Evolutionary conservation across 2,329 filamentous ascomycete species (phyloP), one percentile per base, ranked within the genome.

Genomic region (Curvularia spicifera): DNA sequence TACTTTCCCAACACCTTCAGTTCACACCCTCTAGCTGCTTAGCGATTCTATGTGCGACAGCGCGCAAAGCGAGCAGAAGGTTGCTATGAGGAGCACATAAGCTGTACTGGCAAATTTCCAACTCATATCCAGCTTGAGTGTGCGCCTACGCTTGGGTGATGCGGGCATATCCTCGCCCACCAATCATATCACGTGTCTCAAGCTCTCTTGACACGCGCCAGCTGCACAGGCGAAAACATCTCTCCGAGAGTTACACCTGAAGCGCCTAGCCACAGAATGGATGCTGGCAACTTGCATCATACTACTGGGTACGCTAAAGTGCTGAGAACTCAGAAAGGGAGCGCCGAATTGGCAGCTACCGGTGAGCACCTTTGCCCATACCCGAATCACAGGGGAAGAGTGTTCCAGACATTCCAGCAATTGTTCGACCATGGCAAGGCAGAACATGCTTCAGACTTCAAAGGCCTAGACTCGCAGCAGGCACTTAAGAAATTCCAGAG

Each of bases 361-460:
- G 63, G 66, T 18, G 51, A 63, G 22, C 49, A 75, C 5, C 51
- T 64, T 0, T 78, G 74, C 59, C 74, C 75, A 1, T 76, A 70
- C 45, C 68, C 68, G 26, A 55, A 52, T 5, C 68, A 72, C 24
- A 53, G 66, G 8, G 69, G 68, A 1, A 62, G 69, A 1, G 68
- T 72, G 0, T 78, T 78, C 56, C 71, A 71, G 9, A 64, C 9
- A 31, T 18, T 68, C 1, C 64, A 70, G 12, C 68, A 72, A 29
- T 57, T 77, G 0, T 61, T 60, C 31, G 50, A 57, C 29, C 74
- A 78, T 54, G 69, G 62, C 8, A 67, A 53, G n/a, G 43, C 57
- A 2, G 70, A 76, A 8, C 75, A 78, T 60, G 45, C 54, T 7
- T 45, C 62, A 1, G 56, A 66, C 5, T 37, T 76, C n/a, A 45